Conservation (phyloP, 345 rosid species). For the Raphanus raphanistrum region DNA sequence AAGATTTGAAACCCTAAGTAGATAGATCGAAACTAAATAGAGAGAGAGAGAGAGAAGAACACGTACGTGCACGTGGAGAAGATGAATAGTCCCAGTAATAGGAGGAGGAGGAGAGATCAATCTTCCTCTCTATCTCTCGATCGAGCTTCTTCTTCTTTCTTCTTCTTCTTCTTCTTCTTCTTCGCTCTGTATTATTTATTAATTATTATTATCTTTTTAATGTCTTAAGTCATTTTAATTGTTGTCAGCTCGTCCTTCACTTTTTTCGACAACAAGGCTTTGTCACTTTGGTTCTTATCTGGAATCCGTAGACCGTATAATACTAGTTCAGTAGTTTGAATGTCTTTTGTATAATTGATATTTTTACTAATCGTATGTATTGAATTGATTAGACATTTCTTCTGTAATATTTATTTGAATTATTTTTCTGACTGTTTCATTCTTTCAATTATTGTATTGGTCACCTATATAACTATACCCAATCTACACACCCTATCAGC, state of each 20-base stretch:
- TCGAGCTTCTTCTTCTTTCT: slow-evolving; percentile 4
- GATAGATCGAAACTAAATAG: slow-evolving; percentile 2
- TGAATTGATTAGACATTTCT: no score
- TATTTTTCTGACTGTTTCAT: no score
- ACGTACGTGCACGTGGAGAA: slow-evolving; percentile 19
- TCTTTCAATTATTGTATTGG: background rate
- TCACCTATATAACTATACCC: background rate
- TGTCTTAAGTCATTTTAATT: background rate
- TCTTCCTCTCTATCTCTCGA: background rate
- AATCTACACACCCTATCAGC: background rate
- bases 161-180: background rate
- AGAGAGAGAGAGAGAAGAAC: background rate
- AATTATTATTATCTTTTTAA: background rate
- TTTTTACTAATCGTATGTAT: background rate
- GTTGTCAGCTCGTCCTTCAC: background rate
- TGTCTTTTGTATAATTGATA: background rate
- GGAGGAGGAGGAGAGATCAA: background rate
- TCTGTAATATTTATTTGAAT: no score
- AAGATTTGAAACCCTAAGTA: slow-evolving; percentile 27
- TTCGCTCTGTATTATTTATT: background rate
- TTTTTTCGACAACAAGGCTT: no score
- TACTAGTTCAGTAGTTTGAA: background rate
- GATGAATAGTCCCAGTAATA: background rate
- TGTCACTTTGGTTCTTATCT: background rate
- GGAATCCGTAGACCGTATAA: no score